These are phyloP conservation scores for Plasmodium gaboni DNA, from an alignment of 169 alveolate genomes.

Conservation along the genomic window DNA sequence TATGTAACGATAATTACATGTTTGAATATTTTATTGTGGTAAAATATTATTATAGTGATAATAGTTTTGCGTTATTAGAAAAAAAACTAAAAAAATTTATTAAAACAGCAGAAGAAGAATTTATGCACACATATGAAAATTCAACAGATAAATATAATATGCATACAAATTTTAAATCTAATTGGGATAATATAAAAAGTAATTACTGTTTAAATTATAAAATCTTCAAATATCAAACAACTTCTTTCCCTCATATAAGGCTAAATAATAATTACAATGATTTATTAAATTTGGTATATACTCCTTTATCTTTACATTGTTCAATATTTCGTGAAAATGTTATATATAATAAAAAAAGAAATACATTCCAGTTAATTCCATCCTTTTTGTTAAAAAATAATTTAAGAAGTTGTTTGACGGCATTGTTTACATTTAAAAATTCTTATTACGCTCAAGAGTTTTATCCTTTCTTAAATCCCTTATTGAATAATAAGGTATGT, in stretches of 20 bases:
- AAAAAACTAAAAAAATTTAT: constrained; percentile 57
- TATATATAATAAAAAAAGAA: constrained; percentile 53
- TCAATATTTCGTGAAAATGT: constrained; percentile 74
- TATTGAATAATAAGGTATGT: constrained; percentile 62
- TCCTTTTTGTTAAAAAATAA: constrained; percentile 53
- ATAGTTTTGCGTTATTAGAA: constrained; percentile 55
- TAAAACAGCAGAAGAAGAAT: constrained; percentile 21
- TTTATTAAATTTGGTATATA: constrained; percentile 31
- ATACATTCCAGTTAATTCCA: constrained; percentile 58
- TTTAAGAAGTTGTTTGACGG: constrained; percentile 64
- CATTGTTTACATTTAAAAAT: constrained; percentile 54
- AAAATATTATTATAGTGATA: constrained; percentile 63
- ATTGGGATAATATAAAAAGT: constrained; percentile 29
- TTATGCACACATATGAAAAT: constrained; percentile 9
- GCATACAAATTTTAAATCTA: constrained; percentile 30
- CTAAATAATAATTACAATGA: constrained; percentile 57
- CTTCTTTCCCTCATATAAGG: constrained; percentile 71
- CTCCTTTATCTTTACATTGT: constrained; percentile 59
- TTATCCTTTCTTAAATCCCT: constrained; percentile 67
- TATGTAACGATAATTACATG: constrained; percentile 66
- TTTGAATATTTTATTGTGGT: constrained; percentile 65
- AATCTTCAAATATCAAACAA: constrained; percentile 70
- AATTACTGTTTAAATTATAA: constrained; percentile 74
- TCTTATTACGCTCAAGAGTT: constrained; percentile 71
- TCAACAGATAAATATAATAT: constrained; percentile 29